Evolutionary conservation across 139 green algal species (phyloP), one percentile per base, ranked within the genome.

Genomic region (Pedinophyceae sp.): DNA sequence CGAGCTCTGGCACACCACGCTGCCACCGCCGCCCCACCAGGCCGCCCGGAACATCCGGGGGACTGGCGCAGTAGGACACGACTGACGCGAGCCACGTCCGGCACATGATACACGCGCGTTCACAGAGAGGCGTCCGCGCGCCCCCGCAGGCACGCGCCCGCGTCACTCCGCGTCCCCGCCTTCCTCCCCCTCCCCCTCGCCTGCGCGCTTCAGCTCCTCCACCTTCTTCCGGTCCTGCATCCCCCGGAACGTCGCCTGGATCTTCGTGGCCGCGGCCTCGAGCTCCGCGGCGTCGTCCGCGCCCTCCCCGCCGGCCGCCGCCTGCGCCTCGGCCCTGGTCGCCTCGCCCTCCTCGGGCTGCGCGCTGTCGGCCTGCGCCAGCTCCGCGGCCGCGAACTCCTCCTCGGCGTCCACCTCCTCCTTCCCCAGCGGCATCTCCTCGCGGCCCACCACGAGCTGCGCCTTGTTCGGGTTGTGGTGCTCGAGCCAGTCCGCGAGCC

Each of bases 391-490:
- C 18, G 38, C n/a, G 34, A 58, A 65, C 43, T 75, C 70, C 43
- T 75, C 65, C 43, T 74, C 67, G 38, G 77, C 74, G 4, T 73
- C 69, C 17, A 74, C 75, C 55, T 63, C 62, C 48, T 74, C 52
- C 13, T 62, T 56, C 15, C 60, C 20, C 17, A 62, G 43, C 3
- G 26, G 26, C 4, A 55, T 19, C 28, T 62, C 46, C 18, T 39
- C 50, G 47, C 13, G 10, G 10, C 6, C 50, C 17, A 34, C 22
- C 30, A 60, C 51, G 1, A 72, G 29, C 43, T 54, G 15, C 59
- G 49, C 69, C 58, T 84, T 90, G 69, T 88, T 87, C 40, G 79
- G 82, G 68, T 91, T 91, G 78, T 91, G 82, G 13, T 77, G 59
- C 17, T 83, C 69, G 41, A 91, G 68, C 73, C 76, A 91, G 19